Evolutionary conservation across 768 basidiomycete genomes (phyloP), one percentile per base, ranked within the genome.

Genomic region (Lactarius trivialis): DNA sequence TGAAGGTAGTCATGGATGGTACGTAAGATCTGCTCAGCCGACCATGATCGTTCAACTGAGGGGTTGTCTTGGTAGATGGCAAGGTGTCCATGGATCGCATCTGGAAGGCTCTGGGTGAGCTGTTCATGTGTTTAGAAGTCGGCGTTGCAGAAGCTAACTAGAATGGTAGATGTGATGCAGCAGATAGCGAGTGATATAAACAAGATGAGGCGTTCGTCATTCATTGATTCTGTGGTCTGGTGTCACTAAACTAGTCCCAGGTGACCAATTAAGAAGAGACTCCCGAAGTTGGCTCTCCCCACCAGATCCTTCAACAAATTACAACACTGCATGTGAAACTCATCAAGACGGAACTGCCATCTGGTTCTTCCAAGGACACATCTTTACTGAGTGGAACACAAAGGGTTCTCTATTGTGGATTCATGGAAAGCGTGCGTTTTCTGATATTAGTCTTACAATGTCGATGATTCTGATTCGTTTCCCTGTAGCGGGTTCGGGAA

Each of bases 261-360:
- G 43, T 17, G 26, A 48, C 28, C 28, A 28, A 30, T 24, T 60
- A 6, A 51, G 21, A 3, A 50, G 30, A 8, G 51, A 53, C 19
- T 30, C 41, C n/a, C 51, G 51, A 33, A 60, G 19, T 37, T 60
- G 58, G 58, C 58, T 60, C 24, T 33, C 28, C 11, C 58, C 58
- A 17, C 58, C 58, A 15, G 58, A 60, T 43, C 51, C 58, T 1
- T 15, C 11, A 21, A 39, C 19, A n/a, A 60, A 60, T 17, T 50
- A 51, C 37, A 59, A 32, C 19, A 41, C 41, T 28, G 58, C 58
- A 3, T 36, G 50, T 21, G 1, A 21, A 11, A 37, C 33, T 11
- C 58, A 52, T 11, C 50, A 59, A 49, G 9, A 33, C 8, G 51
- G 58, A 19, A 59, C 58, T 7, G 37, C 58, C 1, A 33, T 36